Base-by-base conservation (phyloP, 768 basidiomycete genomes). In the Kwoniella dendrophila region DNA sequence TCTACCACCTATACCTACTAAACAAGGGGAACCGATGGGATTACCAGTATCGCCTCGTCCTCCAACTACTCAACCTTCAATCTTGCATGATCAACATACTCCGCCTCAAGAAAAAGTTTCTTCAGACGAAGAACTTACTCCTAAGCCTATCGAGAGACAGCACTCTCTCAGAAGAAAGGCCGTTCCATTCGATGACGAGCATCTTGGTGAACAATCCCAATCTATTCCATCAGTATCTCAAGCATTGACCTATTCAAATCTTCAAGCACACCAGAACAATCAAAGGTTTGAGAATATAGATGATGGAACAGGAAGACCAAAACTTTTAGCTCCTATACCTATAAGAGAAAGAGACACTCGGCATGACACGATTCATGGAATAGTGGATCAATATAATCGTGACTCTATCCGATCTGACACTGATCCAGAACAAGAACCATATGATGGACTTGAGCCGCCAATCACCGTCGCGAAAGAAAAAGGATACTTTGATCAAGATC, bases 311-410 rank as follows among this genome's bases (percentile, higher is more conserved):
- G 38, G 30, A 1, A n/a, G 57, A 2, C 60, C 52, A 18, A 54
- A 56, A 43, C 20, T 58, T 12, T 24, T 63, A 16, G 26, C 22
- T 14, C 62, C 61, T 2, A 56, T 10, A 2, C 62, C 56, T 26
- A 48, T 34, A 30, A 51, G 43, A 22, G 36, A 33, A 16, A 38
- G 34, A n/a, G 32, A 49, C 26, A 38, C 56, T 6, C 38, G 63
- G n/a, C n/a, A n/a, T 29, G 63, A 65, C 45, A 65, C 63, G 30
- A 65, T 65, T 56, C 54, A 61, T 43, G 36, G 48, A 22, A 45
- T 62, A 7, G 65, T 59, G 20, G 56, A 62, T 50, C 54, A 59
- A 10, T 67, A 62, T 41, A 41, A 61, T 49, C 40, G 64, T 11
- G 53, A 55, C 20, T 65, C 58, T 4, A 34, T 43, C 32, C 27